A percentile compares a stretch with the other conserved stretches of the same genome.
These are phyloP conservation scores for Hebeloma cylindrosporum DNA, from an alignment of 768 basidiomycete genomes.

Conservation along the genomic window DNA sequence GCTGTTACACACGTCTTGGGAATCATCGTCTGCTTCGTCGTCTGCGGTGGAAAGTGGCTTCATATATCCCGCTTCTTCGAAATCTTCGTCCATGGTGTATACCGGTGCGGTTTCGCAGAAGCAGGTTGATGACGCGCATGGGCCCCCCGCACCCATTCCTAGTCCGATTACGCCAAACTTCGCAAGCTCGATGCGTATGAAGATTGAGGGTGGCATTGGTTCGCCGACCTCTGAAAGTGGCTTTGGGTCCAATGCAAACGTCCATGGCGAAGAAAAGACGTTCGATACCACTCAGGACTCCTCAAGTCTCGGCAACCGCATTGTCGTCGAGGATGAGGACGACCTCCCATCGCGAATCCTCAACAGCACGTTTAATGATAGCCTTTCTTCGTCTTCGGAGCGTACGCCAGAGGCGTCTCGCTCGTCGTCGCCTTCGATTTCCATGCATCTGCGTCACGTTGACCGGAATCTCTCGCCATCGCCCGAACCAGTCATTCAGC, in stretches of 20 bases:
- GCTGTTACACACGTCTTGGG: constrained; percentile 42
- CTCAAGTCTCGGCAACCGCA: constrained; percentile 26
- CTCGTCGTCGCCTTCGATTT: constrained; percentile 26
- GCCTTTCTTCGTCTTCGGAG: constrained; percentile 12
- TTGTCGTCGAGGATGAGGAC: constrained; percentile 50
- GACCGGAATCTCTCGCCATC: not conserved
- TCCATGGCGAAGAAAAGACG: not conserved
- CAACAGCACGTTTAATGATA: constrained; percentile 12
- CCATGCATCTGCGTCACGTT: constrained; percentile 5
- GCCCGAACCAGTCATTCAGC: not conserved
- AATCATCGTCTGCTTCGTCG: constrained; percentile 32
- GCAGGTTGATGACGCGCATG: no score
- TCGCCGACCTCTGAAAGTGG: not conserved
- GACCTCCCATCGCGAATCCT: constrained; percentile 31
- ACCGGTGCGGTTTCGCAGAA: no score
- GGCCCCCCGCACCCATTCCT: no score
- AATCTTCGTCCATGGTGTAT: constrained; percentile 17
- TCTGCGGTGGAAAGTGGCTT: no score
- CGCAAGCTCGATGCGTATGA: not conserved
- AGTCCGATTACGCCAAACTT: no score
- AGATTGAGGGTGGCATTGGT: not conserved
- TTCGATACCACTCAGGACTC: not conserved
- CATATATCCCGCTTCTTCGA: no score
- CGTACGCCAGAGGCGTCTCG: constrained; percentile 27
- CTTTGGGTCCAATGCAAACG: not conserved